These are phyloP conservation scores for Arthrobotrys sinensis DNA, from an alignment of 2,329 filamentous ascomycete genomes.

Conservation along the genomic window DNA sequence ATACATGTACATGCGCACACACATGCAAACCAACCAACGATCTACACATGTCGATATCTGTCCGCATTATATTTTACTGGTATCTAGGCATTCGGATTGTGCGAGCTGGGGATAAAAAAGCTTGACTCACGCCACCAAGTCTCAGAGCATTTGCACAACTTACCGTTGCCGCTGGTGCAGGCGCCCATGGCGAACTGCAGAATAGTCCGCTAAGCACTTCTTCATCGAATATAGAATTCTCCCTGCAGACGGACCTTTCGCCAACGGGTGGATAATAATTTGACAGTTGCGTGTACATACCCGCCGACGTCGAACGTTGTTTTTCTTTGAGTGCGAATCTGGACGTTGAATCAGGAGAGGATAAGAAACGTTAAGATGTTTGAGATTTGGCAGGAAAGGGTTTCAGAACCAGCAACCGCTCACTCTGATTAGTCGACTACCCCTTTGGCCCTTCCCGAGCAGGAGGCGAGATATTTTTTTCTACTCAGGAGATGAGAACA, in stretches of 20 bases:
- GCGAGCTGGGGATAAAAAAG: conserved; percentile 13
- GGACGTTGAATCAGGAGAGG: conserved; percentile 50
- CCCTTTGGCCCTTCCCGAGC: conserved; percentile 33
- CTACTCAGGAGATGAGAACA: conserved; percentile 14
- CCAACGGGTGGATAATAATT: conserved; percentile 18
- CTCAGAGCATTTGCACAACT: conserved; percentile 24
- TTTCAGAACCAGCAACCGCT: conserved; percentile 51
- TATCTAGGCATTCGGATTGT: neutral
- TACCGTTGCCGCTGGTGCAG: conserved; percentile 30
- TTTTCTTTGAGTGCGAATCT: conserved; percentile 21
- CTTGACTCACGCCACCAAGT: conserved; percentile 37
- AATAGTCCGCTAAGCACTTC: conserved; percentile 15
- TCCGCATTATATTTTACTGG: neutral
- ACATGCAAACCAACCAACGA: neutral
- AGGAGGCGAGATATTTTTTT: conserved; percentile 30
- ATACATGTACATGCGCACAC: neutral
- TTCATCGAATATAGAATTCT: conserved; percentile 13
- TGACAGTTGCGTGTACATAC: conserved; percentile 24
- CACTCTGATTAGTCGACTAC: conserved; percentile 47
- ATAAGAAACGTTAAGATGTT: conserved; percentile 53
- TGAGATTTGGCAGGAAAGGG: conserved; percentile 44
- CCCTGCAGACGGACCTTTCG: conserved; percentile 9
- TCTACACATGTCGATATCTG: conserved; percentile 21
- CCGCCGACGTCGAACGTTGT: conserved; percentile 22
- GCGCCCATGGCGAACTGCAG: conserved; percentile 23